Evolutionary conservation across 108 stramenopile genomes (phyloP).

Genomic region (Tribonema minus): DNA sequence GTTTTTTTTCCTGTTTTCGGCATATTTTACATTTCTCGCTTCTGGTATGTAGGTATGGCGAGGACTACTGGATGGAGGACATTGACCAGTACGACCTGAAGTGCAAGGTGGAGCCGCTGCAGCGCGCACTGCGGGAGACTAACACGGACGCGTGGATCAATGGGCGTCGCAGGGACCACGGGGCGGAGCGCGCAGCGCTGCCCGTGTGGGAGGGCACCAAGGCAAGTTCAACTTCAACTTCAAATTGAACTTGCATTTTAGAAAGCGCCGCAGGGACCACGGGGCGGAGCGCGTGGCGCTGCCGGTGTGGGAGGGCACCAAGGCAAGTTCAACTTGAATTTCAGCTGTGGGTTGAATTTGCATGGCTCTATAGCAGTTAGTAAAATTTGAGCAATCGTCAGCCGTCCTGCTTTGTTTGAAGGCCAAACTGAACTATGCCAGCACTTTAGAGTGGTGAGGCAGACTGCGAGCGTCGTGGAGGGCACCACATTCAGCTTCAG

Average conservation of each 20-base stretch:
- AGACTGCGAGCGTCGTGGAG: no score
- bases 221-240: no score
- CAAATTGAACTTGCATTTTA: slow-evolving; percentile 93
- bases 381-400: no score
- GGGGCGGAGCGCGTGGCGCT: slow-evolving; percentile 78
- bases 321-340: no score
- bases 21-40: no score
- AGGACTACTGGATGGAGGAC: slow-evolving; percentile 92
- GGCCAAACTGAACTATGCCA: no score
- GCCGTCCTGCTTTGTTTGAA: no score
- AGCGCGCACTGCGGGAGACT: slow-evolving; percentile 86
- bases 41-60: no score
- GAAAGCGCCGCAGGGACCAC: slow-evolving; percentile 91
- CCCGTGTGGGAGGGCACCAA: slow-evolving; percentile 56
- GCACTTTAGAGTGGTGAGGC: no score
- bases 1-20: no score
- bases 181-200: slow-evolving; percentile 74
- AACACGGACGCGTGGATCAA: slow-evolving; percentile 95
- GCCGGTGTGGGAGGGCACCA: slow-evolving; percentile 54
- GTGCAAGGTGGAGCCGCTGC: slow-evolving; percentile 97
- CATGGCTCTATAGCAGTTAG: no score
- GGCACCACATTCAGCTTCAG: no score
- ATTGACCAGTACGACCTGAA: slow-evolving; percentile 77
- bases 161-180: slow-evolving; percentile 93
- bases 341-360: slow-evolving; percentile 92